These are phyloP conservation scores for Pseudevernia furfuracea DNA, from an alignment of 495 filamentous ascomycete genomes.

Conservation along the genomic window DNA sequence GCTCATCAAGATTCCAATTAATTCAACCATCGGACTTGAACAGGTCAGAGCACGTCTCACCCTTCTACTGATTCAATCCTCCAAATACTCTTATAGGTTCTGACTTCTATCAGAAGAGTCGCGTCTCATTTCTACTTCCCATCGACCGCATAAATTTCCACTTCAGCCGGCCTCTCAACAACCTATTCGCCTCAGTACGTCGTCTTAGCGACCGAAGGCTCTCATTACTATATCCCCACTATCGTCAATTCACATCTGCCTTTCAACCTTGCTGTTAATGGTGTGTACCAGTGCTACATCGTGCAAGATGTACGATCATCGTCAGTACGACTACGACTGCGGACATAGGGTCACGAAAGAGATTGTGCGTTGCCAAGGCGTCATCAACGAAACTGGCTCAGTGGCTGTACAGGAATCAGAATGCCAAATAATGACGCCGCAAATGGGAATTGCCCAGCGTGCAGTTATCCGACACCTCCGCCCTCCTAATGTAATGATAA, in stretches of 20 bases:
- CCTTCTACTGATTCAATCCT: conserved; percentile 5
- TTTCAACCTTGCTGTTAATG: conserved; percentile 13
- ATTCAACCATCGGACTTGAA: conserved; percentile 1
- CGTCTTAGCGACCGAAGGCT: conserved; percentile 7
- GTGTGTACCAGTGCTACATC: conserved; percentile 7
- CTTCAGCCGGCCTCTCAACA: conserved; percentile 5
- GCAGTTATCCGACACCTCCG: conserved; percentile 12
- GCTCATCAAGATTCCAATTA: conserved; percentile 3
- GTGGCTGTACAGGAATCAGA: conserved; percentile 8
- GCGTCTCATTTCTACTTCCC: conserved; percentile 11
- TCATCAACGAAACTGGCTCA: conserved; percentile 11
- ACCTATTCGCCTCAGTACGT: conserved; percentile 5
- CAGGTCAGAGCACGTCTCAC: conserved; percentile 6
- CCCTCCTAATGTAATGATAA: conserved; percentile 4
- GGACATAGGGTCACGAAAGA: conserved; percentile 10
- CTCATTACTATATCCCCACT: conserved; percentile 8
- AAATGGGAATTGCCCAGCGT: conserved; percentile 5
- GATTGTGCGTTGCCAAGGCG: conserved; percentile 7
- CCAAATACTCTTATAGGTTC: conserved; percentile 6
- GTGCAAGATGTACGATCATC: conserved; percentile 16
- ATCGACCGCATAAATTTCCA: conserved; percentile 5
- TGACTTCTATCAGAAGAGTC: conserved; percentile 7
- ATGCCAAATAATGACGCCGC: conserved; percentile 8
- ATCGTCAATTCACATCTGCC: conserved; percentile 10
- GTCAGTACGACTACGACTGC: conserved; percentile 13